Evolutionary conservation across 345 rosid genomes (phyloP), one percentile per base, ranked within the genome.

Genomic region (Populus alba): DNA sequence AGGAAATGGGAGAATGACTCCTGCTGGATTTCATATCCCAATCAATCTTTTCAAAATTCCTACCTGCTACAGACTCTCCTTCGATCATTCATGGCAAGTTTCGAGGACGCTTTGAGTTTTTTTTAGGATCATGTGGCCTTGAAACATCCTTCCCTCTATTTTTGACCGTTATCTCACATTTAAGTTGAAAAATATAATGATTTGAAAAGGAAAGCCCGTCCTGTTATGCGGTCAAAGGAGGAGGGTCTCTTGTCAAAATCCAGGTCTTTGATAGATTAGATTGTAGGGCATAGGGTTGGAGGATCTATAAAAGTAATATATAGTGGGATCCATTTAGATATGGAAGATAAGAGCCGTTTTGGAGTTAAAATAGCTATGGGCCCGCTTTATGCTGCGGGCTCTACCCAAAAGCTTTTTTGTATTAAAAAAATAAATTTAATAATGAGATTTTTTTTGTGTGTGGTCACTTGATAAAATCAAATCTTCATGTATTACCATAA

Each of bases 321-420:
- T 16, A 25, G 53, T 78, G 84, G 83, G 88, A 49, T 67, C 88
- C 86, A 78, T 76, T 70, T 66, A 43, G 85, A 85, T 78, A 22
- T 69, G 68, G 45, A 45, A 49, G 79, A 76, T 73, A 23, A 75
- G 70, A 70, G 27, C 55, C 20, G 68, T 59, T 72, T 75, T 66
- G 59, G 77, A 81, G 66, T 76, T 33, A 4, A 4, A 33, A 33
- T 33, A 33, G 37, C 37, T 33, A 33, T 33, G 37, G 37, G 37
- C 37, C 37, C 37, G 37, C 37, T 33, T 33, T 33, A 33, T 33
- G 37, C 37, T 33, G 37, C 37, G 37, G 37, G 37, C 37, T 33
- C 37, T 33, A 33, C 37, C 35, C 37, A 33, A 33, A 33, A 33
- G 37, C 37, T 33, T 33, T 33, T 33, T 33, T 4, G 5, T 4